These are phyloP conservation scores for Teratosphaeriaceae sp. DNA, from an alignment of 2,329 filamentous ascomycete genomes.

Conservation along the genomic window DNA sequence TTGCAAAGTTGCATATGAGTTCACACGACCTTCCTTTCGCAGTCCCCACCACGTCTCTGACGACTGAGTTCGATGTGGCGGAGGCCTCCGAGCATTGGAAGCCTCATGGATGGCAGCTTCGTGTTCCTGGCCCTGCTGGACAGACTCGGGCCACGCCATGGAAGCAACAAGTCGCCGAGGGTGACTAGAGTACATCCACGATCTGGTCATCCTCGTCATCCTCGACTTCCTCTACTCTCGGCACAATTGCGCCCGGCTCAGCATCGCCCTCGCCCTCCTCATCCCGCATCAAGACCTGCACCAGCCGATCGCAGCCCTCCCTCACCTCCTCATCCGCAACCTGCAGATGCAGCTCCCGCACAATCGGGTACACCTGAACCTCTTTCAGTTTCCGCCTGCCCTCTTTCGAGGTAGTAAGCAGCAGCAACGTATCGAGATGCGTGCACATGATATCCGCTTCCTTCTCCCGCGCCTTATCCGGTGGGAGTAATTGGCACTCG, in stretches of 20 bases:
- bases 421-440: constrained; percentile 79
- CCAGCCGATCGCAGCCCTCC: constrained; percentile 80
- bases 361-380: constrained; percentile 79
- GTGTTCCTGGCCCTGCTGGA: no score
- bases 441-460: constrained; percentile 73
- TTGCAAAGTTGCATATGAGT: neutral
- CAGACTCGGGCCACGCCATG: no score
- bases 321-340: constrained; percentile 72
- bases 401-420: constrained; percentile 71
- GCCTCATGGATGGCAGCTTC: no score
- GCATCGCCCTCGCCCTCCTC: constrained; percentile 53
- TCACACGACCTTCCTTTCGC: neutral
- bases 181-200: constrained; percentile 32
- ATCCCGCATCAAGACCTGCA: constrained; percentile 80
- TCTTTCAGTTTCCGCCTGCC: constrained; percentile 68
- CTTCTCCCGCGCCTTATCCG: constrained; percentile 79
- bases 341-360: constrained; percentile 76
- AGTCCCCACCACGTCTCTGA: neutral
- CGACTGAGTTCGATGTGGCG: no score
- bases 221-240: constrained; percentile 38
- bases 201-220: constrained; percentile 33
- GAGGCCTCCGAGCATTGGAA: no score
- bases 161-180: no score
- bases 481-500: constrained; percentile 80
- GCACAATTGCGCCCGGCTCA: constrained; percentile 22